These are phyloP conservation scores for Colletotrichum neosansevieriae DNA, from an alignment of 2,329 filamentous ascomycete genomes.

Conservation along the genomic window DNA sequence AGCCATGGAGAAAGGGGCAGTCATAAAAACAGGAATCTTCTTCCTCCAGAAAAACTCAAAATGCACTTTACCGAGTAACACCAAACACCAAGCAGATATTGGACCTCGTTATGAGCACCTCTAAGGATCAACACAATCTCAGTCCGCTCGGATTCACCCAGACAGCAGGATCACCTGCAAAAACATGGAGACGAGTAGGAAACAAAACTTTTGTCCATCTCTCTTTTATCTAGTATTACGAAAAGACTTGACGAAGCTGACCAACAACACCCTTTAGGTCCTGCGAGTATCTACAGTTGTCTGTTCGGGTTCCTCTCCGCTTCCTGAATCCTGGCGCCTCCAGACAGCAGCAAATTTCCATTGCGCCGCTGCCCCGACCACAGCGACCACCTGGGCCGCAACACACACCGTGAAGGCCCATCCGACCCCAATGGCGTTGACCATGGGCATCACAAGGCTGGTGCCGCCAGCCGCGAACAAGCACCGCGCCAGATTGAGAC, in stretches of 20 bases:
- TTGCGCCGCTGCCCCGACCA: conserved; percentile 59
- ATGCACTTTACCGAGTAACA: too few relatives aligned
- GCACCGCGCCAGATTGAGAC: conserved; percentile 65
- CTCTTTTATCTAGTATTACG: too few relatives aligned
- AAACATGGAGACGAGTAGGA: too few relatives aligned
- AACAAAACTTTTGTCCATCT: not conserved
- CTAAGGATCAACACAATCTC: too few relatives aligned
- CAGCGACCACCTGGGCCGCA: conserved; percentile 56
- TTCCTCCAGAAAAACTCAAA: too few relatives aligned
- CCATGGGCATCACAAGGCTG: conserved; percentile 61
- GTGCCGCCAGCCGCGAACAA: conserved; percentile 60
- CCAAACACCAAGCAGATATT: too few relatives aligned
- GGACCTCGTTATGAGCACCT: too few relatives aligned
- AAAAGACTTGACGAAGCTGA: too few relatives aligned
- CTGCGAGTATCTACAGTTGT: not conserved
- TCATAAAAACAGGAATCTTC: too few relatives aligned
- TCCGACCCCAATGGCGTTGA: conserved; percentile 51
- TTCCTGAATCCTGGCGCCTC: conserved; percentile 49
- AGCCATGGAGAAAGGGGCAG: too few relatives aligned
- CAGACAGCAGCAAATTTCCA: conserved; percentile 54
- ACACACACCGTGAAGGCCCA: conserved; percentile 59
- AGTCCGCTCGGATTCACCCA: too few relatives aligned
- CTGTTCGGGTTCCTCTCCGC: not conserved
- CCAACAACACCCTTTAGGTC: too few relatives aligned
- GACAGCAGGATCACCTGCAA: not conserved